These are phyloP conservation scores for Atalantia buxifolia DNA, from an alignment of 345 rosid genomes.

Conservation along the genomic window DNA sequence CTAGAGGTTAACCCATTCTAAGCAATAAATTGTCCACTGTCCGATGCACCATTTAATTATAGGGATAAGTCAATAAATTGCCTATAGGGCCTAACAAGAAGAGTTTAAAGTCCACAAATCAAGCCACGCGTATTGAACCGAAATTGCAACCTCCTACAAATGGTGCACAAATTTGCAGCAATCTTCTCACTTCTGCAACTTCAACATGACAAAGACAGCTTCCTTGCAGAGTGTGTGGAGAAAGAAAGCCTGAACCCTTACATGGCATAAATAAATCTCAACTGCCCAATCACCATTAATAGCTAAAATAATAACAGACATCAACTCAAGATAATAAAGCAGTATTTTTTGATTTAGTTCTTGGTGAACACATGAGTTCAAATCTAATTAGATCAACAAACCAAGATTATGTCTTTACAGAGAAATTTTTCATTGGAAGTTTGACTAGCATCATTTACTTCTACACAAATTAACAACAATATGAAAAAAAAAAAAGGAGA, in stretches of 20 bases:
- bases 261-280: background rate
- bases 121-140: background rate
- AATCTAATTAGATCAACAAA: conserved; percentile 35
- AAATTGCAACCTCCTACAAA: background rate
- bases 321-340: background rate
- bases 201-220: background rate
- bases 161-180: background rate
- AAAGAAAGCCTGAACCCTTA: background rate
- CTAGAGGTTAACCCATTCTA: too few relatives aligned
- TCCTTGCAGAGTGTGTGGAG: background rate
- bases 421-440: conserved; percentile 12
- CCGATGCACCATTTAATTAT: background rate
- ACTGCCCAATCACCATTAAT: background rate
- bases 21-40: too few relatives aligned
- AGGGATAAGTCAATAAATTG: background rate
- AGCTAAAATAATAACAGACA: background rate
- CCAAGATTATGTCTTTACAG: conserved; percentile 31
- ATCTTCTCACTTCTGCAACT: background rate
- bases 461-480: conserved; percentile 34
- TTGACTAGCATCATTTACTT: conserved; percentile 16
- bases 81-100: background rate
- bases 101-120: background rate
- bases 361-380: conserved; percentile 10
- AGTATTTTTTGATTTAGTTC: conserved; percentile 19
- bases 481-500: conserved; percentile 33